Evolutionary conservation across 257 asterid genomes (phyloP).

Genomic region (Rubia yunnanensis): DNA sequence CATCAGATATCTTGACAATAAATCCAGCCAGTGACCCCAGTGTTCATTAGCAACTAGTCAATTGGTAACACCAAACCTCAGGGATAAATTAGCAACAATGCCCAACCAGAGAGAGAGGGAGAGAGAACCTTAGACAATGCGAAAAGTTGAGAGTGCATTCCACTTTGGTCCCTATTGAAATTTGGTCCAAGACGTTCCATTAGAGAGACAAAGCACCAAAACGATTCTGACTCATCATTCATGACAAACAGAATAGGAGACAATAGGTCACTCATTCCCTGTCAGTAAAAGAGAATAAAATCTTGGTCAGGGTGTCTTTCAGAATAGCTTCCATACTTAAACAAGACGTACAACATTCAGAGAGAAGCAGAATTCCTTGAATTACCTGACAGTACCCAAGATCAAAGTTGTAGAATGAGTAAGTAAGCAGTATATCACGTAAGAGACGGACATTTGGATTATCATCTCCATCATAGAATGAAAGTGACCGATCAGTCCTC

Average conservation of each 20-base stretch:
- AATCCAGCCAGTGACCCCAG: background rate
- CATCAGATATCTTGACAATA: conserved; percentile 6
- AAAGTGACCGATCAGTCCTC: conserved; percentile 83
- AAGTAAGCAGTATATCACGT: conserved; percentile 84
- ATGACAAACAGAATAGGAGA: conserved; percentile 88
- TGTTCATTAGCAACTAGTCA: background rate
- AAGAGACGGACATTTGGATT: conserved; percentile 78
- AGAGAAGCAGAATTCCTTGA: background rate
- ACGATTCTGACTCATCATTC: conserved; percentile 83
- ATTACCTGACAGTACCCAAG: conserved; percentile 98
- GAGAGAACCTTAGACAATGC: conserved; percentile 78
- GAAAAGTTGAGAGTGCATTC: conserved; percentile 97
- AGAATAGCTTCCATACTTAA: background rate
- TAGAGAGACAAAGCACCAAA: conserved; percentile 90
- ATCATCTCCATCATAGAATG: conserved; percentile 95
- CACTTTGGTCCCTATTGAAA: conserved; percentile 96
- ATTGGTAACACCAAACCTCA: background rate
- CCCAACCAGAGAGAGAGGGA: conserved; percentile 9
- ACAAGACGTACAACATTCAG: background rate
- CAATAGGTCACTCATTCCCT: conserved; percentile 99
- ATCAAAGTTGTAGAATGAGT: conserved; percentile 98
- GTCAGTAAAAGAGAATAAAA: conserved; percentile 18
- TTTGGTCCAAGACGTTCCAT: conserved; percentile 99
- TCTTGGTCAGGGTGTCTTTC: background rate
- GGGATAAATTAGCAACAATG: conserved; percentile 3